A percentile compares a stretch with the other conserved stretches of the same genome.
Evolutionary conservation across 179 eudicot genomes (phyloP).

Genomic region (Silene vulgaris): DNA sequence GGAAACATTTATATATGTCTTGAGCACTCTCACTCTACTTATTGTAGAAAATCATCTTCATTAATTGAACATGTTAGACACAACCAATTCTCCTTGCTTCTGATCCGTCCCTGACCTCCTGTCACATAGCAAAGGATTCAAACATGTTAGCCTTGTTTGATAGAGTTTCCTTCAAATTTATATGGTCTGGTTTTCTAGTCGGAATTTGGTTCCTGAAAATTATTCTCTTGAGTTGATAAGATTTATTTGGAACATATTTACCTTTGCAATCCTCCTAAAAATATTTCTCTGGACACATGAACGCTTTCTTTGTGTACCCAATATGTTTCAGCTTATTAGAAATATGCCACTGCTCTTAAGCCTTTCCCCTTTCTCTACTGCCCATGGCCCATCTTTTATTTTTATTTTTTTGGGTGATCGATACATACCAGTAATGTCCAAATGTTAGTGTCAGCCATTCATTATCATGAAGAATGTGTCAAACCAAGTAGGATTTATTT

Average conservation of each 20-base stretch:
- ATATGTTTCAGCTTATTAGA: not conserved
- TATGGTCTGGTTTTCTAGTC: slow-evolving; percentile 12
- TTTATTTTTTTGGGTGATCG: slow-evolving; percentile 1
- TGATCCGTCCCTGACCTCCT: slow-evolving; percentile 16
- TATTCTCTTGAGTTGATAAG: slow-evolving; percentile 11
- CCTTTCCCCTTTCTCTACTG: slow-evolving; percentile 11
- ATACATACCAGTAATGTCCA: not conserved
- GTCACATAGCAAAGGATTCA: slow-evolving; percentile 12
- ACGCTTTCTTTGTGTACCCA: not conserved
- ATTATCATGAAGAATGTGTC: not conserved
- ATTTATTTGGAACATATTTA: not conserved
- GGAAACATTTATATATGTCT: slow-evolving; percentile 10
- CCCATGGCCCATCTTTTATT: slow-evolving; percentile 9
- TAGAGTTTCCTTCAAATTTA: not conserved
- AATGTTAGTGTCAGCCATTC: slow-evolving; percentile 6
- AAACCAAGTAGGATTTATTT: not conserved
- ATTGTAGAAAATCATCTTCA: not conserved
- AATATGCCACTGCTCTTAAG: not conserved
- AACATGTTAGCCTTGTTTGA: slow-evolving; percentile 11
- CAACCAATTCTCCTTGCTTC: slow-evolving; percentile 12
- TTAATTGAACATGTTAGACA: slow-evolving; percentile 10
- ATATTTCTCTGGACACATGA: not conserved
- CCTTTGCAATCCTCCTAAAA: not conserved
- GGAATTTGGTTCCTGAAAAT: slow-evolving; percentile 5
- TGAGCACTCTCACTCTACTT: slow-evolving; percentile 11